Percentiles rank a stretch among this genome's conserved stretches.
phyloP scores from a whole-genome alignment of 202 grass and related monocot genomes.

The Tripidium arundinaceum region DNA sequence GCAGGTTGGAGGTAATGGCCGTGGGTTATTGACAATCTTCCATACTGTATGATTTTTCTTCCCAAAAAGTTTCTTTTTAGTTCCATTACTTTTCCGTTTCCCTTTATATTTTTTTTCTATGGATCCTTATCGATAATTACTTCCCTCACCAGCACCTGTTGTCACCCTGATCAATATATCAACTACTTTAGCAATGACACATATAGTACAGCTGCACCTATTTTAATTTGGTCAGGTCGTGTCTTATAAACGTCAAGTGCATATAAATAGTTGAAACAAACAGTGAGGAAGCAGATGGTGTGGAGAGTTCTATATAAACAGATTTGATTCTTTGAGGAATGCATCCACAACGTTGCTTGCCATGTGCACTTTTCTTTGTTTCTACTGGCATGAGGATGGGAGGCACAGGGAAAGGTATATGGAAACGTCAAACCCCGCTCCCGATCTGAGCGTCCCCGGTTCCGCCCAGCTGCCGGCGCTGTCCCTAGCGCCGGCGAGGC shows the following conservation, averaged over 20 bases:
- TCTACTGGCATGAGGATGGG: neutral
- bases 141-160: neutral
- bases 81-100: neutral
- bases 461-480: neutral
- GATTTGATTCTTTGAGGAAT: neutral
- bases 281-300: neutral
- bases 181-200: neutral
- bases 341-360: neutral
- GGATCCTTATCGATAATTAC: neutral
- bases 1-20: neutral
- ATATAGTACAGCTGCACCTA: neutral
- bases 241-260: neutral
- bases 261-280: neutral
- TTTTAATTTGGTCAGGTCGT: neutral
- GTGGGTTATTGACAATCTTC: neutral
- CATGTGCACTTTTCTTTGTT: neutral
- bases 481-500: neutral
- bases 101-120: neutral
- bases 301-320: neutral
- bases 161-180: slow-evolving; percentile 6
- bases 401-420: neutral
- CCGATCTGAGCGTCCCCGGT: neutral
- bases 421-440: neutral
- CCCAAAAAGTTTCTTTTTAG: neutral
- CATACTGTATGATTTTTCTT: neutral